A percentile compares a stretch with the other conserved stretches of the same genome.
Evolutionary conservation across 805 yeast species (phyloP).

Genomic region (Wickerhamiella cacticola): DNA sequence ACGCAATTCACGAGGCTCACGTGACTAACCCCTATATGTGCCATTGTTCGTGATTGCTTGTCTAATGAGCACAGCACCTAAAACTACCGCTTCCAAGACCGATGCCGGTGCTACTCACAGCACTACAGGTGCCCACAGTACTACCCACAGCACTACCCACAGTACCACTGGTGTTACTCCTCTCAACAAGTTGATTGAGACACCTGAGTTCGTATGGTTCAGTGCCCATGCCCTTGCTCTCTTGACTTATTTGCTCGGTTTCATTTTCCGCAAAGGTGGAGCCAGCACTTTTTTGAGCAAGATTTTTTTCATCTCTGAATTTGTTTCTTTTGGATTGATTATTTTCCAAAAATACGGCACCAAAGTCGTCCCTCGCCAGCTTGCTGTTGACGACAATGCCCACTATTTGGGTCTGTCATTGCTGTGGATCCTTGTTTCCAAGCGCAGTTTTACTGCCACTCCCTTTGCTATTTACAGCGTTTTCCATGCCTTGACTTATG

Average conservation of each 20-base stretch:
- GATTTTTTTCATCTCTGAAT: slow-evolving; percentile 47
- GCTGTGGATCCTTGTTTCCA: slow-evolving; percentile 48
- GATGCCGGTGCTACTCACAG: not conserved
- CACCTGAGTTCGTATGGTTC: slow-evolving; percentile 25
- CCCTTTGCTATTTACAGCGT: slow-evolving; percentile 70
- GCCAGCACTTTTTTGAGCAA: slow-evolving; percentile 42
- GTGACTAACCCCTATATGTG: not conserved
- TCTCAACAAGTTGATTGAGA: slow-evolving; percentile 17
- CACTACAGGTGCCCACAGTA: not conserved
- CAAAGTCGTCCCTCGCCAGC: slow-evolving; percentile 22
- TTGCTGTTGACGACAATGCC: slow-evolving; percentile 49
- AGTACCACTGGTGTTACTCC: slow-evolving; percentile 1
- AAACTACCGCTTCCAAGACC: not conserved
- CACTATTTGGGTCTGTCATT: slow-evolving; percentile 55
- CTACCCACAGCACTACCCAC: slow-evolving; percentile 3
- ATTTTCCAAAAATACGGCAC: slow-evolving; percentile 43
- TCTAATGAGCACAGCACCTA: slow-evolving; percentile 2
- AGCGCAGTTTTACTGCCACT: slow-evolving; percentile 46
- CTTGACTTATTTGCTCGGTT: slow-evolving; percentile 14
- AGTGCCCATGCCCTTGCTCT: slow-evolving; percentile 20
- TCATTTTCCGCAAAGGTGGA: slow-evolving; percentile 20
- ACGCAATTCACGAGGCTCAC: too few species aligned
- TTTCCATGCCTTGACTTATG: slow-evolving; percentile 70
- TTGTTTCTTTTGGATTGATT: slow-evolving; percentile 66
- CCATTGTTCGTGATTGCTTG: not conserved